Conservation (phyloP, 441 rosid genomes). For the Bruguiera hainesii region DNA sequence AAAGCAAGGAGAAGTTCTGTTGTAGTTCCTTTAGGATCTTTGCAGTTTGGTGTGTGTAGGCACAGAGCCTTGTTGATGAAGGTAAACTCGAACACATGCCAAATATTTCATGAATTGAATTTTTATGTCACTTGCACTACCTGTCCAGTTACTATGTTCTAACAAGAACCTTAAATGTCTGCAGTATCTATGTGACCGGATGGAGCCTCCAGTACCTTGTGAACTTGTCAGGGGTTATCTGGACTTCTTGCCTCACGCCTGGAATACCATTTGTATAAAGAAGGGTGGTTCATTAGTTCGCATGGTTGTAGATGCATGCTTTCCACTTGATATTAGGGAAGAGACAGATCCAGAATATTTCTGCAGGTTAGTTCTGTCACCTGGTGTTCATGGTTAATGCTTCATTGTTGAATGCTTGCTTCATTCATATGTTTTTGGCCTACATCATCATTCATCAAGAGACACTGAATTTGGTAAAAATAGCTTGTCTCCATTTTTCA, state of each 20-base stretch:
- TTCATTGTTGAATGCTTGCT: slow-evolving; percentile 10
- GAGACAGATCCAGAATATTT: slow-evolving; percentile 76
- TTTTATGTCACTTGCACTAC: slow-evolving; percentile 9
- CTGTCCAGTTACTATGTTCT: slow-evolving; percentile 14
- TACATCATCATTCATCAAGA: not conserved
- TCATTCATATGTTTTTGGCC: not conserved
- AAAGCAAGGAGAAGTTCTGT: slow-evolving; percentile 66
- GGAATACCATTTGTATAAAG: slow-evolving; percentile 69
- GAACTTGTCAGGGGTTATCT: slow-evolving; percentile 98
- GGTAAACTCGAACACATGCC: slow-evolving; percentile 36
- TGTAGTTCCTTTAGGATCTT: slow-evolving; percentile 76
- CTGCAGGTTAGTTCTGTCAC: slow-evolving; percentile 53
- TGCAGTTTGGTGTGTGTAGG: slow-evolving; percentile 91
- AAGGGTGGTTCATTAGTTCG: slow-evolving; percentile 63
- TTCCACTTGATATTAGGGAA: slow-evolving; percentile 84
- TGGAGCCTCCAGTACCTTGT: slow-evolving; percentile 91
- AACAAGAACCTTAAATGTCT: slow-evolving; percentile 17
- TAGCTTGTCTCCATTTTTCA: not conserved
- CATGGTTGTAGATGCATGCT: slow-evolving; percentile 90
- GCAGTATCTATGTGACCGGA: slow-evolving; percentile 92
- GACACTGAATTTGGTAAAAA: not conserved
- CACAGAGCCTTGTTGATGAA: slow-evolving; percentile 93
- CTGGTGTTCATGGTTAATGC: slow-evolving; percentile 8
- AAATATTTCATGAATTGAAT: not conserved
- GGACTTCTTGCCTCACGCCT: slow-evolving; percentile 92